These are phyloP conservation scores for Gyromitra esculenta DNA, from an alignment of 2,329 filamentous ascomycete genomes.

Conservation along the genomic window DNA sequence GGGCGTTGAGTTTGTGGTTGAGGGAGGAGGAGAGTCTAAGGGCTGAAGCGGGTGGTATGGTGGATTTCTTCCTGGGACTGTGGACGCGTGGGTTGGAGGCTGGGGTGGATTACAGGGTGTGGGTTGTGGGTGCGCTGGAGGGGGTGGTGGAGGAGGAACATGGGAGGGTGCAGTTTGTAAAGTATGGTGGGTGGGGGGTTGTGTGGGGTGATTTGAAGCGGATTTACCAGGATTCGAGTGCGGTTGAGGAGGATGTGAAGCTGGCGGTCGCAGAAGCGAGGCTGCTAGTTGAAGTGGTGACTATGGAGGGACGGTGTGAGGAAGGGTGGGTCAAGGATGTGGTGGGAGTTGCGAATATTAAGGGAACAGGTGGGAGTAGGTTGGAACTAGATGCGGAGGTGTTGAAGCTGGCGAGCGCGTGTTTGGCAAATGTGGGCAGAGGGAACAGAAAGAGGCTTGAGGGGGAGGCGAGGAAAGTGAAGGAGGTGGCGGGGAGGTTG, in stretches of 20 bases:
- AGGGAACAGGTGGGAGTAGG: slow-evolving; percentile 59
- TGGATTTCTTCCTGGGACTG: slow-evolving; percentile 72
- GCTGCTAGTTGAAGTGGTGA: slow-evolving; percentile 66
- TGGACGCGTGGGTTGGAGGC: slow-evolving; percentile 62
- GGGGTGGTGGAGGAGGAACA: slow-evolving; percentile 66
- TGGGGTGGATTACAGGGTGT: slow-evolving; percentile 56
- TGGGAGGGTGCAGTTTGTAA: slow-evolving; percentile 65
- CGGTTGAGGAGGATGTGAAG: slow-evolving; percentile 60
- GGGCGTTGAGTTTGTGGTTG: slow-evolving; percentile 73
- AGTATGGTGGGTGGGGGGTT: slow-evolving; percentile 67
- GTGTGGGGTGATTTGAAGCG: slow-evolving; percentile 65
- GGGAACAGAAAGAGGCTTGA: slow-evolving; percentile 66
- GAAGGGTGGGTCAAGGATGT: slow-evolving; percentile 69
- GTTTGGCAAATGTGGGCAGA: slow-evolving; percentile 64
- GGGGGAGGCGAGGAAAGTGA: slow-evolving; percentile 66
- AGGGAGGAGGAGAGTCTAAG: slow-evolving; percentile 71
- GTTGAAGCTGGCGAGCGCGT: slow-evolving; percentile 67
- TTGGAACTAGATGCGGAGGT: slow-evolving; percentile 67
- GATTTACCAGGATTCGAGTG: slow-evolving; percentile 52
- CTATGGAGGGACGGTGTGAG: slow-evolving; percentile 63
- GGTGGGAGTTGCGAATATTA: slow-evolving; percentile 66
- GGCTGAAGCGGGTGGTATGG: slow-evolving; percentile 67
- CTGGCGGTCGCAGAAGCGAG: slow-evolving; percentile 69
- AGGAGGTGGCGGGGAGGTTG: slow-evolving; percentile 64
- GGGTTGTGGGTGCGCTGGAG: slow-evolving; percentile 60